A percentile compares a stretch with the other conserved stretches of the same genome.
Evolutionary conservation across 495 filamentous ascomycete genomes (phyloP).

Genomic region (Trichoderma orchidacearum): DNA sequence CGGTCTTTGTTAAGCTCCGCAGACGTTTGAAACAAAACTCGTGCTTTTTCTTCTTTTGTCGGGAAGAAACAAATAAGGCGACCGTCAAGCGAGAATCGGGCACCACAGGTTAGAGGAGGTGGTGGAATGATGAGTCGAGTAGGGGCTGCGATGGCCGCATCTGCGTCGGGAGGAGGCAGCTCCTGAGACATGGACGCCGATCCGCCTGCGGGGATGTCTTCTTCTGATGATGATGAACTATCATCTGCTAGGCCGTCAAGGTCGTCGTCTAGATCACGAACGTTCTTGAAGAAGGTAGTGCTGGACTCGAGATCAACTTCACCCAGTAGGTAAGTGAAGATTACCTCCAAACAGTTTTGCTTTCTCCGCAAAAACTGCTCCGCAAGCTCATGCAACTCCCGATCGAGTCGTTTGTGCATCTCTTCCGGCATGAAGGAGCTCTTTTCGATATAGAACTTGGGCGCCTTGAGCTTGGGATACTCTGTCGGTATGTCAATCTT

Average conservation of each 20-base stretch:
- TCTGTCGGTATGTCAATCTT: conserved; percentile 64
- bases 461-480: conserved; percentile 59
- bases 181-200: conserved; percentile 44
- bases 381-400: conserved; percentile 58
- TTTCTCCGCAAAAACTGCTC: conserved; percentile 51
- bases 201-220: conserved; percentile 36
- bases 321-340: conserved; percentile 70
- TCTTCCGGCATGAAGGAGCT: conserved; percentile 65
- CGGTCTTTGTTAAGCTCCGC: conserved; percentile 48
- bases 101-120: conserved; percentile 59
- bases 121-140: conserved; percentile 68
- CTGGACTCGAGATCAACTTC: conserved; percentile 67
- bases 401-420: conserved; percentile 44
- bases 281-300: conserved; percentile 52
- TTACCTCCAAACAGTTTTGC: conserved; percentile 70
- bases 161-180: conserved; percentile 33
- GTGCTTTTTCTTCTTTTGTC: conserved; percentile 60
- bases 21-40: conserved; percentile 46
- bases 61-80: conserved; percentile 79
- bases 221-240: conserved; percentile 76
- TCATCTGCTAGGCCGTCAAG: conserved; percentile 41
- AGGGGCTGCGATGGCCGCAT: conserved; percentile 36
- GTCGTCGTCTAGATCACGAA: conserved; percentile 48
- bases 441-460: conserved; percentile 59
- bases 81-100: conserved; percentile 64